Evolutionary conservation across 371 early-diverging fungal genomes (phyloP).

Genomic region (Batkoa obscura): DNA sequence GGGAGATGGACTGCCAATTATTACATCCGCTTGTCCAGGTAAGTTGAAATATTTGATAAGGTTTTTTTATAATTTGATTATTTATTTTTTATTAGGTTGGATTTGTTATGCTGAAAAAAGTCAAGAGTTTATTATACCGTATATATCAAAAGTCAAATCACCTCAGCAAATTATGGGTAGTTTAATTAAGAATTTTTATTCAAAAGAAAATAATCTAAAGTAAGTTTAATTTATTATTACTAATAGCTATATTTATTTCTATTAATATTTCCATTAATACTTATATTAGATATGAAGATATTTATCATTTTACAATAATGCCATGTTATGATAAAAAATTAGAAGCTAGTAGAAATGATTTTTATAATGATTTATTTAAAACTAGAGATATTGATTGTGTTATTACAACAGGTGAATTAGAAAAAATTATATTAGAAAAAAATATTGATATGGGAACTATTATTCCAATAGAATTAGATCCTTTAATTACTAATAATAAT

Average conservation of each 20-base stretch:
- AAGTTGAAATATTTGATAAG: background rate
- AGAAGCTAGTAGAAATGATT: conserved; percentile 84
- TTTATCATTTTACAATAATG: conserved; percentile 88
- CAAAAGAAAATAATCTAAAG: conserved; percentile 29
- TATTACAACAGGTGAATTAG: conserved; percentile 67
- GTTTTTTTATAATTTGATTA: background rate
- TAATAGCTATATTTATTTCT: background rate
- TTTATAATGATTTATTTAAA: conserved; percentile 50
- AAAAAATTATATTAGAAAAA: conserved; percentile 55
- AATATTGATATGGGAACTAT: conserved; percentile 20
- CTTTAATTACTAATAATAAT: background rate
- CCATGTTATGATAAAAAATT: conserved; percentile 97
- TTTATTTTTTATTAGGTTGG: conserved; percentile 39
- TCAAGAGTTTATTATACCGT: conserved; percentile 63
- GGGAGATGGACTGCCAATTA: conserved; percentile 14
- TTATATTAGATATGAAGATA: no score
- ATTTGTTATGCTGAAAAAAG: conserved; percentile 98
- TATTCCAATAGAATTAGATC: conserved; percentile 28
- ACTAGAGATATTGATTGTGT: conserved; percentile 92
- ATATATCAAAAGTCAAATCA: conserved; percentile 68
- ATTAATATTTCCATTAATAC: conserved; percentile 30
- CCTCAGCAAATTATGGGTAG: conserved; percentile 94
- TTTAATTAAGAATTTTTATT: conserved; percentile 64
- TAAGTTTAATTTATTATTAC: conserved; percentile 13
- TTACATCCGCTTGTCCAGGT: conserved; percentile 26